A percentile compares a stretch with the other conserved stretches of the same genome.
Evolutionary conservation across 2,329 filamentous ascomycete genomes (phyloP).

Genomic region (Cladophialophora immunda): DNA sequence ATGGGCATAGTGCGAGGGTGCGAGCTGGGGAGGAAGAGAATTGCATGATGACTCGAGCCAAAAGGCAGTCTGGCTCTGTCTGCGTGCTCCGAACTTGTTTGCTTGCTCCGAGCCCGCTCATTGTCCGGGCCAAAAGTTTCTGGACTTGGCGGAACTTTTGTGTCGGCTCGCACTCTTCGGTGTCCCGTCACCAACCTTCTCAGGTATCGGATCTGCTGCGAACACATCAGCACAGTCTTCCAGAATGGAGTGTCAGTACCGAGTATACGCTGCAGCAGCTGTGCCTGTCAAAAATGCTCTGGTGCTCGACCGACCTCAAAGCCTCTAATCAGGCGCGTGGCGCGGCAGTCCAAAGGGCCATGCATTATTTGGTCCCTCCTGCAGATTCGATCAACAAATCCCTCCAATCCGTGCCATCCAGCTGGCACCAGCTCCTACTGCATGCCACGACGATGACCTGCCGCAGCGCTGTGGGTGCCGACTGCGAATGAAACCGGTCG

Average conservation of each 20-base stretch:
- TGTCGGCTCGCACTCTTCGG: constrained; percentile 2
- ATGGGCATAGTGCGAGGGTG: not conserved
- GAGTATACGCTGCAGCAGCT: not conserved
- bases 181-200: not conserved
- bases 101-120: constrained; percentile 7
- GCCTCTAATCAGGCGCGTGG: not conserved
- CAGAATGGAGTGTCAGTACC: not conserved
- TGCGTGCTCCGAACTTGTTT: not conserved
- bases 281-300: constrained; percentile 1
- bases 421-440: constrained; percentile 20
- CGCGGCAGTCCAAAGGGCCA: constrained; percentile 18
- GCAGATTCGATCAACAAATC: not conserved
- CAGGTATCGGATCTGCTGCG: constrained; percentile 16
- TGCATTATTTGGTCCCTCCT: constrained; percentile 4
- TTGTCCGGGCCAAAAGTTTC: constrained; percentile 19
- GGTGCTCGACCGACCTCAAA: not conserved
- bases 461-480: not conserved
- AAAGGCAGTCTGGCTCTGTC: not conserved
- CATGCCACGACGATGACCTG: constrained; percentile 25
- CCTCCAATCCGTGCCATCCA: constrained; percentile 16
- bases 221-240: constrained; percentile 10
- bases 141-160: constrained; percentile 31
- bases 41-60: not conserved
- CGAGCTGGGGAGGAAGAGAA: not conserved
- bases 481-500: constrained; percentile 9